Evolutionary conservation across 2,329 filamentous ascomycete species (phyloP).

Genomic region (Aspergillus fumigatus): DNA sequence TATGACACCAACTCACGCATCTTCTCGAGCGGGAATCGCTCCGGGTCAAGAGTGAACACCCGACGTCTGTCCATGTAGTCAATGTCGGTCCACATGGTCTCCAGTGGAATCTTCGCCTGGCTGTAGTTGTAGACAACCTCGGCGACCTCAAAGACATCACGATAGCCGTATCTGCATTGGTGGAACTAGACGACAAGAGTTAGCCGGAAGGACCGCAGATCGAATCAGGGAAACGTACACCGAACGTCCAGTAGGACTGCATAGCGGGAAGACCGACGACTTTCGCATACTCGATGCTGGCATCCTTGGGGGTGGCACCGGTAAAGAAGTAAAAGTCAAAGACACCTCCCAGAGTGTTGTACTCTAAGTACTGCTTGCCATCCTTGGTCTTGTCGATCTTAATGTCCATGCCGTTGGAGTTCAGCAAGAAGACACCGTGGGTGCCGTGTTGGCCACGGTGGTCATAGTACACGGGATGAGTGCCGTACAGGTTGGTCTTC

Average conservation of each 20-base stretch:
- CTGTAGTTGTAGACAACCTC: conserved; percentile 43
- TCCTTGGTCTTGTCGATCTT: conserved; percentile 61
- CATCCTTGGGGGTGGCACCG: conserved; percentile 55
- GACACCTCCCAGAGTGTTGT: conserved; percentile 72
- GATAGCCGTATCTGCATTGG: conserved; percentile 62
- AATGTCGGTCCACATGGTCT: conserved; percentile 45
- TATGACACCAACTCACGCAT: conserved; percentile 63
- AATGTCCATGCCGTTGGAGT: conserved; percentile 73
- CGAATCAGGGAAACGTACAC: conserved; percentile 33
- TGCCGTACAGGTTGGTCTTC: conserved; percentile 65
- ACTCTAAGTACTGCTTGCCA: conserved; percentile 67
- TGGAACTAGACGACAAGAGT: conserved; percentile 40
- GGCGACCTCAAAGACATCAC: conserved; percentile 42
- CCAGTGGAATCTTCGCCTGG: conserved; percentile 38
- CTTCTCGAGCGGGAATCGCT: conserved; percentile 36
- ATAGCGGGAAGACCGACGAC: conserved; percentile 55
- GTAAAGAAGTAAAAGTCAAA: conserved; percentile 67
- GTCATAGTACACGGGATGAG: conserved; percentile 72
- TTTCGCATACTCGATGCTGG: conserved; percentile 56
- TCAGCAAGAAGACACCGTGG: conserved; percentile 65
- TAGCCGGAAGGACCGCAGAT: not conserved
- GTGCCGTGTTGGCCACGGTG: conserved; percentile 55
- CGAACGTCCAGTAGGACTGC: conserved; percentile 62
- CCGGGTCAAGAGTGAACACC: conserved; percentile 38
- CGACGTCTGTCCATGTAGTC: conserved; percentile 39